Conservation (phyloP, 495 filamentous ascomycete genomes). For the Annulohypoxylon stygium region DNA sequence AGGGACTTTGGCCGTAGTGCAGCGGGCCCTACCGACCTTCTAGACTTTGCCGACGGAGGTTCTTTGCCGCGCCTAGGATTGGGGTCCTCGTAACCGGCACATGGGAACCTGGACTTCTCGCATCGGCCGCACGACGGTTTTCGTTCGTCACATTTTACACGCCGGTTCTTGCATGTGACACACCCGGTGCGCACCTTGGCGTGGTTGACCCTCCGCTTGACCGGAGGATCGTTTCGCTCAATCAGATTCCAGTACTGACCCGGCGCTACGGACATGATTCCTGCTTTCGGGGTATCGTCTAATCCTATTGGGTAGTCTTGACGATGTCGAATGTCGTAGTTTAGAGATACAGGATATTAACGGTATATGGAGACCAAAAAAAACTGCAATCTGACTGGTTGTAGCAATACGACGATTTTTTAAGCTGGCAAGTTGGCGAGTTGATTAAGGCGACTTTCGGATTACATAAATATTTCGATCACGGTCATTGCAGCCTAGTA, state of each 20-base stretch:
- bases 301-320: background rate
- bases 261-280: conserved; percentile 34
- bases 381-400: conserved; percentile 6
- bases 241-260: conserved; percentile 44
- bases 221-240: conserved; percentile 34
- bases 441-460: background rate
- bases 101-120: conserved; percentile 64
- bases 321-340: background rate
- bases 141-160: conserved; percentile 71
- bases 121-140: conserved; percentile 69
- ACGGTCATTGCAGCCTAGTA: background rate
- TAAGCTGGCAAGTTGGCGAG: background rate
- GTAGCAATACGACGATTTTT: background rate
- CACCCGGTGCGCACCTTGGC: conserved; percentile 53
- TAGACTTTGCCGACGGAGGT: background rate
- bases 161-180: conserved; percentile 51
- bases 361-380: background rate
- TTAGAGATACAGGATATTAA: background rate
- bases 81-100: conserved; percentile 65
- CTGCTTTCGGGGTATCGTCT: background rate
- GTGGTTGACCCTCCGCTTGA: conserved; percentile 37
- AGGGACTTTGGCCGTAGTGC: conserved; percentile 11
- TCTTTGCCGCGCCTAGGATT: conserved; percentile 15
- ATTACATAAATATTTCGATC: conserved; percentile 11
- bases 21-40: conserved; percentile 10